Evolutionary conservation across 495 filamentous ascomycete species (phyloP).

Genomic region (Lophium mytilinum): DNA sequence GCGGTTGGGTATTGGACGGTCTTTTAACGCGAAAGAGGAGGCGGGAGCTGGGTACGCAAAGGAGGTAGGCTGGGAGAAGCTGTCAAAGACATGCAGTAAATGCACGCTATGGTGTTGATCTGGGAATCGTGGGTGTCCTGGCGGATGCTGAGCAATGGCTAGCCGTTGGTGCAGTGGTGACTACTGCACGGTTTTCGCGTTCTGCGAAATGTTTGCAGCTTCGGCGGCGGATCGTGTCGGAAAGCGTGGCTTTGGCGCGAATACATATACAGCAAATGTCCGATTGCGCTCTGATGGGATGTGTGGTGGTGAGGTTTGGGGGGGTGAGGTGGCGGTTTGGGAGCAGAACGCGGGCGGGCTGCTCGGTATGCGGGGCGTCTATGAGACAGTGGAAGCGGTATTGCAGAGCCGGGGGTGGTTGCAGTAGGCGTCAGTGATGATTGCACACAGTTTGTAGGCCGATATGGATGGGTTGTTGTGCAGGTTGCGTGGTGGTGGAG

Average conservation of each 20-base stretch:
- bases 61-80: conserved; percentile 18
- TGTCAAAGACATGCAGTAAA: conserved; percentile 38
- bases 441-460: not conserved
- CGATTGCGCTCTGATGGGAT: conserved; percentile 12
- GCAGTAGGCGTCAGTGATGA: not conserved
- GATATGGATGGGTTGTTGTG: not conserved
- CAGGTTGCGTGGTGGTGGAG: not conserved
- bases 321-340: conserved; percentile 18
- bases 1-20: conserved; percentile 30
- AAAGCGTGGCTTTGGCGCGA: conserved; percentile 65
- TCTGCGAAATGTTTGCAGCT: conserved; percentile 91
- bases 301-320: conserved; percentile 14
- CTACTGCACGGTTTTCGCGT: conserved; percentile 80
- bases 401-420: not conserved
- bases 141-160: conserved; percentile 34
- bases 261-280: conserved; percentile 65
- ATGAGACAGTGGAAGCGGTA: not conserved
- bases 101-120: conserved; percentile 1
- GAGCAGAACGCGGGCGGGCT: conserved; percentile 12
- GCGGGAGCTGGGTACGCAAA: conserved; percentile 11
- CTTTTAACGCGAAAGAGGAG: conserved; percentile 17
- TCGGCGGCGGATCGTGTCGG: conserved; percentile 77
- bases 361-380: not conserved
- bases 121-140: no score
- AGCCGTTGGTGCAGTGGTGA: conserved; percentile 79